Base-by-base conservation (phyloP, 805 yeast species). In the Millerozyma acaciae region DNA sequence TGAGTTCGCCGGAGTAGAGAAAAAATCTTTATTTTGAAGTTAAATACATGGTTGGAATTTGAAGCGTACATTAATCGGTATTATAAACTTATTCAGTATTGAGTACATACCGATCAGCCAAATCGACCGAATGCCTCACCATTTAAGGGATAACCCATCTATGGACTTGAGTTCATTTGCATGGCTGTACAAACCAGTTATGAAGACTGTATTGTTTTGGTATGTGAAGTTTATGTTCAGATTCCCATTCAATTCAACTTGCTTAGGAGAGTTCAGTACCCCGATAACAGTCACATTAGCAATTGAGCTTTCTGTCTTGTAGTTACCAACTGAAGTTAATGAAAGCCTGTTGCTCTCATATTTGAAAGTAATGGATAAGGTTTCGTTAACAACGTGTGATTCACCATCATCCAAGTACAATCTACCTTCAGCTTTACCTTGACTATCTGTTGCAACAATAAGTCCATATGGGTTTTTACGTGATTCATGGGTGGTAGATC, bases 351-450 rank as follows among this genome's bases (percentile, higher is more conserved):
- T 26, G 16, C 42, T 26, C 12, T 30, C 8, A 15, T 42, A 53
- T 16, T 37, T 31, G 26, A 51, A 50, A 16, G 41, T 34, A 16
- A 48, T 54, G 22, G 25, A 39, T 17, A 50, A 38, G 12, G 53
- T 38, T 12, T 38, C 37, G 2, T 38, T 32, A 21, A 49, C 43
- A 9, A 30, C 31, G 4, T 33, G 26, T 6, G 51, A 44, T 30
- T 51, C 56, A 7, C 56, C 56, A 32, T 50, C 56, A 30, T 50
- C 56, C 31, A 44, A 30, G 36, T 50, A 51, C 26, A 51, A 39
- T 20, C 34, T 38, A 10, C 56, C 56, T 2, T 26, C 12, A 16
- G 56, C 55, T 15, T 22, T 30, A 12, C 47, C 44, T 14, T 47
- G 28, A 4, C 14, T 30, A 28, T 43, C 47, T 30, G 50, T 42